Base-by-base conservation (phyloP, 202 grass and related monocot species). In the Bolboschoenoplectus hybrid region DNA sequence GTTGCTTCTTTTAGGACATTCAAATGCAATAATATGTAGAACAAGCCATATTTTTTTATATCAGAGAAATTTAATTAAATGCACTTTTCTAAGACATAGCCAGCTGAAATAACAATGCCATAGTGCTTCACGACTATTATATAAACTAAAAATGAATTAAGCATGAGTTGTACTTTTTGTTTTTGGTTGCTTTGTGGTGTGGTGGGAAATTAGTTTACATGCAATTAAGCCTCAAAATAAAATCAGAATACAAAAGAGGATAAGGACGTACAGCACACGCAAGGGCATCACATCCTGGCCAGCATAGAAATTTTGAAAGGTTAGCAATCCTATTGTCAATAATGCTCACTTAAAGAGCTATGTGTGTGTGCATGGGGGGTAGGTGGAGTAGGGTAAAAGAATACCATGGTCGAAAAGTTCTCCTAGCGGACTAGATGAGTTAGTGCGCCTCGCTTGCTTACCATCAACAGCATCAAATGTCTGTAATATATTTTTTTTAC, bases 401-500 rank as follows among this genome's bases (percentile, higher is more conserved):
- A 80, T 89, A 99, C 97, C 97, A 88, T 99, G 97, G 86, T 99
- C 97, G 65, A 99, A 98, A 90, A 98, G 91, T 94, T 98, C 96
- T 94, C 96, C 96, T 80, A 98, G 81, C 85, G 96, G 96, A 91
- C 96, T 98, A 45, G 96, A 98, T 84, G 96, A 98, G 86, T 93
- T 96, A 80, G 96, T 98, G 13, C 96, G 93, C 80, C 96, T 98
- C 14, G 96, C 96, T 96, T 98, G 96, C 87, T 98, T 98, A 85
- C 96, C 96, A 94, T 98, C 96, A 86, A 98, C 90, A 83, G 96
- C 96, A 90, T 98, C 96, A 90, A 98, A 98, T 85, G 97, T 99
- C 97, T 99, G 90, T 65, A 47, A 82, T 40, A 92, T 11, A 81
- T 66, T 46, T 4, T 85, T 58, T 91, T 86, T 35, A 89, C 10